Base-by-base conservation (phyloP, 1,284 basidiomycete species). In the Puccinia coronata region DNA sequence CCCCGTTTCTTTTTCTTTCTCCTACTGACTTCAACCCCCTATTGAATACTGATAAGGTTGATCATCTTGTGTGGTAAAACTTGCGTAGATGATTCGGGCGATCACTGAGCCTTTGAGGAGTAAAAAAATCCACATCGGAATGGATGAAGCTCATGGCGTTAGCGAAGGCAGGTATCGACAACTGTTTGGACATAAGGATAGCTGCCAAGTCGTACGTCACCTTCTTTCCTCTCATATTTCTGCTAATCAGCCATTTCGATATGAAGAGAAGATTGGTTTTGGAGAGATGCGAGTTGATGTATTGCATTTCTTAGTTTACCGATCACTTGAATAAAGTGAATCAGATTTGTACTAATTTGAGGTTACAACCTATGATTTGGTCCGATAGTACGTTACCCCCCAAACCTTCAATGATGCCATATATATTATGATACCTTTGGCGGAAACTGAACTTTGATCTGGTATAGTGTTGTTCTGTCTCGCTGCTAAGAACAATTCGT, bases 351-450 rank as follows among this genome's bases (percentile, higher is more conserved):
- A 34, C 77, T 25, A 31, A 61, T 0, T 28, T 83, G 20, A 83
- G 83, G 2, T 82, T 87, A 0, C 70, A 84, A 70, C 86, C 86
- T 1, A 86, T 87, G 85, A 87, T 87, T 81, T 87, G 86, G 86
- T 84, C 81, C 49, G 84, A 85, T 82, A 85, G 84, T 84, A 41
- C 71, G 84, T 83, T 57, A 11, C 9, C 36, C 25, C 51, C 63
- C 39, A 14, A 34, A 4, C 67, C 14, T 57, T 36, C 28, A n/a
- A n/a, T n/a, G n/a, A n/a, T n/a, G n/a, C n/a, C n/a, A n/a, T n/a
- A n/a, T n/a, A n/a, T n/a, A n/a, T n/a, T n/a, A n/a, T n/a, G n/a
- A n/a, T n/a, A n/a, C n/a, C n/a, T n/a, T n/a, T n/a, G n/a, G n/a
- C n/a, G n/a, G n/a, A n/a, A n/a, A n/a, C n/a, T 77, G 43, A 43